Base-by-base conservation (phyloP, 768 basidiomycete genomes). In the Cystofilobasidium bisporidii region DNA sequence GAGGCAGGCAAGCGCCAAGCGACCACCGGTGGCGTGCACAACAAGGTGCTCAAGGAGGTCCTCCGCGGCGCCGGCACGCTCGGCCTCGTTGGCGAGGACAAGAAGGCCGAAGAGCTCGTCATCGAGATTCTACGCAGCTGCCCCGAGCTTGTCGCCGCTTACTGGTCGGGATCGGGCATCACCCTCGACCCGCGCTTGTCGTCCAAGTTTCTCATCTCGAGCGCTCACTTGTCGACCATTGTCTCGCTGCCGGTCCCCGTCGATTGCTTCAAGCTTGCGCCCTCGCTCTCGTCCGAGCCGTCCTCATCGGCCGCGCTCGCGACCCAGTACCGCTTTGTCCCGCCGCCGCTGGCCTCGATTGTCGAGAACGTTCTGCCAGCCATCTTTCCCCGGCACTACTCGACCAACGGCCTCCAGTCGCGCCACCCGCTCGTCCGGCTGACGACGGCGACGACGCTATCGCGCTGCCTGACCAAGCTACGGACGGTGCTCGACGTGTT, bases 181-280 rank as follows among this genome's bases (percentile, higher is more conserved):
- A 87, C 88, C 0, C 80, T 93, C 6, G 91, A 94, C 72, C 90
- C 91, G 0, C 85, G 91, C 3, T 82, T 92, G 8, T 88, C 89
- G 0, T 88, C 88, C 0, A 87, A 86, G 24, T 69, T 59, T 74
- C 98, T 94, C 92, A 85, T 97, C 38, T 84, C 87, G 0, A 94
- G 91, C 67, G 85, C 96, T 71, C 68, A 69, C 81, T 89, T 6
- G 87, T 92, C 73, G 84, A 89, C 47, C 11, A 82, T 97, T 63
- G 81, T 96, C 61, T 86, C 88, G 0, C 81, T 91, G 0, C 84
- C 88, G 0, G 78, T 91, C 1, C 90, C 92, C 0, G 71, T 79
- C 0, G 72, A 79, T 0, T 83, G 83, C 0, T 91, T 92, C 74
- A 77, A 84, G 67, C 79, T 87, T 20, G 60, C 33, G 41, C 67